These are phyloP conservation scores for Corymbia maculata DNA, from an alignment of 345 rosid species.

Conservation along the genomic window DNA sequence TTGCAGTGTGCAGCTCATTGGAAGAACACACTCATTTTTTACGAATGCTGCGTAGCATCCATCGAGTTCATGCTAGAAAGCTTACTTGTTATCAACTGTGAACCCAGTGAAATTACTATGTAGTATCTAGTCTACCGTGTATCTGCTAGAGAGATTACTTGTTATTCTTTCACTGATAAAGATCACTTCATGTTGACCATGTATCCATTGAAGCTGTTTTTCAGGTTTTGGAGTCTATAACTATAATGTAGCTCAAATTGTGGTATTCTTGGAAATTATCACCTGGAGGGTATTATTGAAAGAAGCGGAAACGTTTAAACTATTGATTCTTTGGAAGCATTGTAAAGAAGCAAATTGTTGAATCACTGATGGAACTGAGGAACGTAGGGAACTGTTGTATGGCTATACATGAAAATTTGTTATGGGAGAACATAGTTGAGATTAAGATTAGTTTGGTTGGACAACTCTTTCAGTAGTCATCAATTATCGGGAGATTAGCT, in stretches of 20 bases:
- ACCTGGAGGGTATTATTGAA: not conserved
- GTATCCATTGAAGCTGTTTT: not conserved
- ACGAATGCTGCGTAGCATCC: not conserved
- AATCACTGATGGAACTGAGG: not conserved
- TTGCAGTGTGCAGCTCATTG: not conserved
- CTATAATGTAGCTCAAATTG: not conserved
- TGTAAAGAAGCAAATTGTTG: not conserved
- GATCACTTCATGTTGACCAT: not conserved
- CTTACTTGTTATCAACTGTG: not conserved
- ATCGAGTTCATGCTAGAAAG: not conserved
- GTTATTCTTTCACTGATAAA: not conserved
- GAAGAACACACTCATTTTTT: not conserved
- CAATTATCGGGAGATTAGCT: not conserved
- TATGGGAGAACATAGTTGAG: not conserved
- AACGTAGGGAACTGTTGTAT: not conserved
- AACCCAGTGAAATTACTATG: not conserved
- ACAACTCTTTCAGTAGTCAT: not conserved
- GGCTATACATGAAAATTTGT: not conserved
- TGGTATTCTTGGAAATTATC: not conserved
- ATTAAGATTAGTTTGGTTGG: not conserved
- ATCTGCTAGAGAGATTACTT: not conserved
- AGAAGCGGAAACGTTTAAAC: not conserved
- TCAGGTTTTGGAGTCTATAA: not conserved
- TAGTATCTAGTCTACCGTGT: not conserved
- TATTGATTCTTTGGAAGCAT: not conserved